These are phyloP conservation scores for Chaetomium cochliodes DNA, from an alignment of 495 filamentous ascomycete genomes.

Conservation along the genomic window DNA sequence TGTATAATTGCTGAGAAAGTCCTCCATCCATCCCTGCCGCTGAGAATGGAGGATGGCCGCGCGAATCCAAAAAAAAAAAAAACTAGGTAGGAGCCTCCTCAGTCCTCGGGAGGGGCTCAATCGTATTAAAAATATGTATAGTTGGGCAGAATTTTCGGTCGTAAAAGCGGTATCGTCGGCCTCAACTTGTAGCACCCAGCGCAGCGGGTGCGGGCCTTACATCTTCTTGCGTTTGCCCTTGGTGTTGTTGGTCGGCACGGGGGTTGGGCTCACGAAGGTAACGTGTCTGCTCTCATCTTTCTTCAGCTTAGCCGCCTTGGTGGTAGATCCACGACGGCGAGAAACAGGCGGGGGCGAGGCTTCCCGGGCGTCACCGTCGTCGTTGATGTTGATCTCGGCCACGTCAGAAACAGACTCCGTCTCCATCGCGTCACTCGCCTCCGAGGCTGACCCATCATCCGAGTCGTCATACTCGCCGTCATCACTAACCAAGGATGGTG, in stretches of 20 bases:
- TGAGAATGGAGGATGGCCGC: neutral
- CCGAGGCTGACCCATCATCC: slow-evolving; percentile 47
- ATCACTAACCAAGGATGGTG: slow-evolving; percentile 85
- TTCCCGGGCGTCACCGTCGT: slow-evolving; percentile 40
- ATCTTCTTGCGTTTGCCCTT: slow-evolving; percentile 37
- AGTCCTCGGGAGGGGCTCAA: neutral
- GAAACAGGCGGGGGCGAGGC: slow-evolving; percentile 40
- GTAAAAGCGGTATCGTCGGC: neutral
- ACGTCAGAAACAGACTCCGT: slow-evolving; percentile 49
- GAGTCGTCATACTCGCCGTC: slow-evolving; percentile 72
- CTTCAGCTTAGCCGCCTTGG: slow-evolving; percentile 39
- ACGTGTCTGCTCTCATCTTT: slow-evolving; percentile 49
- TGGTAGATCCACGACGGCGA: slow-evolving; percentile 30
- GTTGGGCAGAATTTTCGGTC: neutral
- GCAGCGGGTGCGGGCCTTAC: neutral
- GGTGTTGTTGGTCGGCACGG: slow-evolving; percentile 34
- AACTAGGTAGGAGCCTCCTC: neutral
- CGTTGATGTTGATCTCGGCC: slow-evolving; percentile 50
- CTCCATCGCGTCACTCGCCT: slow-evolving; percentile 43
- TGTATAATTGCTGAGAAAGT: neutral
- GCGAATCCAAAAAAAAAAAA: slow-evolving; percentile 17
- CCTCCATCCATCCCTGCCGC: neutral
- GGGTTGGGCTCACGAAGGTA: slow-evolving; percentile 45
- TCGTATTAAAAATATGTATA: slow-evolving; percentile 15
- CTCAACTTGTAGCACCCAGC: neutral